Conservation (phyloP, 352 stramenopile species). For the Phytophthora lateralis region DNA sequence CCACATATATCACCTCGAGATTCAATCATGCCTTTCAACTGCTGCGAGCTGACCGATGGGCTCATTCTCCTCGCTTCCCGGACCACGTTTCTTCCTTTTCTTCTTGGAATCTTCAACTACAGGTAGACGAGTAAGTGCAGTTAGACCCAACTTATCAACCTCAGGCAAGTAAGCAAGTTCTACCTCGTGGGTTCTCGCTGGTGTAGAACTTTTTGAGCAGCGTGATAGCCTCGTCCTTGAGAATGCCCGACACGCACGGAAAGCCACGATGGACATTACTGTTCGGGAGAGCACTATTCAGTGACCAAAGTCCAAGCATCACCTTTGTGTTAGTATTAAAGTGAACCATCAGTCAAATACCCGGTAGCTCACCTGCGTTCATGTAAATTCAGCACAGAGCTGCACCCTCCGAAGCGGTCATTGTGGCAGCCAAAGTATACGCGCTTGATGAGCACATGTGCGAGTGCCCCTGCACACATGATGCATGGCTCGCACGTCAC, state of each 20-base stretch:
- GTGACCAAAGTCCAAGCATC: neutral
- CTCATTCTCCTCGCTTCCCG: slow-evolving; percentile 10
- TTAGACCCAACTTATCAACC: neutral
- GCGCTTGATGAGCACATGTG: slow-evolving; percentile 67
- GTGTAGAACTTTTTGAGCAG: slow-evolving; percentile 92
- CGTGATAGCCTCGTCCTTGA: slow-evolving; percentile 85
- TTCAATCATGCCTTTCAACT: slow-evolving; percentile 13
- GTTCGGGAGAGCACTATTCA: slow-evolving; percentile 43
- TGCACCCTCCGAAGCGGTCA: slow-evolving; percentile 92
- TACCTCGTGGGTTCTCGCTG: slow-evolving; percentile 87
- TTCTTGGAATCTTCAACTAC: slow-evolving; percentile 85
- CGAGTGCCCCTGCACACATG: slow-evolving; percentile 93
- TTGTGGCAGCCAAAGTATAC: slow-evolving; percentile 94
- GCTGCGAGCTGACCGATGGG: slow-evolving; percentile 2
- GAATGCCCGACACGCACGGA: slow-evolving; percentile 63
- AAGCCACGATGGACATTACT: slow-evolving; percentile 66
- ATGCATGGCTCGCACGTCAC: slow-evolving; percentile 95
- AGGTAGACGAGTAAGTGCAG: neutral
- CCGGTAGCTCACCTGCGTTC: slow-evolving; percentile 45
- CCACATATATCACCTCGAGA: slow-evolving; percentile 11
- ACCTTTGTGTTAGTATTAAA: neutral
- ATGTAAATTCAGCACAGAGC: slow-evolving; percentile 89
- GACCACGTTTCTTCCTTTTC: slow-evolving; percentile 56
- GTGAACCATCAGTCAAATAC: neutral
- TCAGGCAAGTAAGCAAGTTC: too few species aligned